Base-by-base conservation (phyloP, 768 basidiomycete genomes). In the Ephemerocybe angulata region DNA sequence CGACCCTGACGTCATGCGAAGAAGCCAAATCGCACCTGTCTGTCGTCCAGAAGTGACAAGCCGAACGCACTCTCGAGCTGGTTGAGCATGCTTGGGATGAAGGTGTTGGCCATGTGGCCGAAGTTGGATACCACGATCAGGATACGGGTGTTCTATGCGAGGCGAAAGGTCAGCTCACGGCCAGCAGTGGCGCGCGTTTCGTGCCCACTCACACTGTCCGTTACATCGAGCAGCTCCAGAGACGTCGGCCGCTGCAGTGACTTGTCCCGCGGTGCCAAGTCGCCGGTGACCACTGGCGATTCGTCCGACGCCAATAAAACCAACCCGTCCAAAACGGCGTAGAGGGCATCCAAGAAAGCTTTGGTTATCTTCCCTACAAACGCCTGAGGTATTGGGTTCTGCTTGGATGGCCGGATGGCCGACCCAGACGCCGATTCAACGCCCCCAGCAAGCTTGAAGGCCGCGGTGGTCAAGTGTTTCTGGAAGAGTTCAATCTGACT, bases 61-160 rank as follows among this genome's bases (percentile, higher is more conserved):
- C 85, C 85, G 63, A 95, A 86, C 3, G 86, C 83, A 49, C 72
- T 80, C 67, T 94, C 89, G 29, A 98, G 79, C 61, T 93, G 87
- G 50, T 74, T 78, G 46, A 93, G 78, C 83, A 98, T 87, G 56
- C 74, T 81, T 0, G 93, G 92, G 22, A 98, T 82, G 30, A 90
- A 71, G 0, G 74, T 71, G 53, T 79, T 80, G 53, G 84, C 82
- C 25, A 99, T 77, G 62, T 91, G 81, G 12, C 80, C 81, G 60
- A 98, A 85, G 67, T 98, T 98, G 15, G 93, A 91, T 29, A 98
- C 77, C 38, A 97, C 92, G 37, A 98, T 74, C 15, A 99, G 78
- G 43, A 95, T 76, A 42, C 96, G 84, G 13, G 81, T 88, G 64
- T 96, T 90, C 95, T 97, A 58, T 19, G 47, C 12, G 27, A 58